These are phyloP conservation scores for Fraxinus americana DNA, from an alignment of 257 asterid species.

Conservation along the genomic window DNA sequence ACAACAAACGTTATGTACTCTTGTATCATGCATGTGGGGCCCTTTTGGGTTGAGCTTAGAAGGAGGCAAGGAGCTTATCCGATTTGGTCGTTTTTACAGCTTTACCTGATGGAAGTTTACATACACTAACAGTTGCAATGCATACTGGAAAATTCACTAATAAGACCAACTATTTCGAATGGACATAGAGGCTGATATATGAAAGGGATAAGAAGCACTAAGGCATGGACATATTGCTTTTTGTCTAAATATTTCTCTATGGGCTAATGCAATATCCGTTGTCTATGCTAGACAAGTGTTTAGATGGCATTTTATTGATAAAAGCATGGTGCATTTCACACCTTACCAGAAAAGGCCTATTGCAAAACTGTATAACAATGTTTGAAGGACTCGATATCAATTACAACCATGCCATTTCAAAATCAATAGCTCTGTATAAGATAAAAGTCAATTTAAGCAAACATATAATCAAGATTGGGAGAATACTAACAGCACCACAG, in stretches of 20 bases:
- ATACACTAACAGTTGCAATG: background rate
- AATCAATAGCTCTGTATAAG: background rate
- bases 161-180: background rate
- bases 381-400: background rate
- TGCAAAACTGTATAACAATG: background rate
- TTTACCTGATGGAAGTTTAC: background rate
- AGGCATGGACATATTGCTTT: background rate
- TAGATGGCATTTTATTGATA: background rate
- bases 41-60: background rate
- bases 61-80: background rate
- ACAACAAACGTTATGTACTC: background rate
- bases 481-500: slow-evolving; percentile 68
- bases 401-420: background rate
- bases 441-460: background rate
- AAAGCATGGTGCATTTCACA: background rate
- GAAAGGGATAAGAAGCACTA: no score
- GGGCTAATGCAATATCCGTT: background rate
- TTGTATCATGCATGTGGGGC: background rate
- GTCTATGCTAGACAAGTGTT: background rate
- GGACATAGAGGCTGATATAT: background rate
- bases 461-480: background rate
- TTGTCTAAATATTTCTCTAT: background rate
- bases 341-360: background rate
- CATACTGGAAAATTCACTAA: background rate
- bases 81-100: background rate